Evolutionary conservation across 768 basidiomycete species (phyloP), one percentile per base, ranked within the genome.

Genomic region (Artomyces pyxidatus): DNA sequence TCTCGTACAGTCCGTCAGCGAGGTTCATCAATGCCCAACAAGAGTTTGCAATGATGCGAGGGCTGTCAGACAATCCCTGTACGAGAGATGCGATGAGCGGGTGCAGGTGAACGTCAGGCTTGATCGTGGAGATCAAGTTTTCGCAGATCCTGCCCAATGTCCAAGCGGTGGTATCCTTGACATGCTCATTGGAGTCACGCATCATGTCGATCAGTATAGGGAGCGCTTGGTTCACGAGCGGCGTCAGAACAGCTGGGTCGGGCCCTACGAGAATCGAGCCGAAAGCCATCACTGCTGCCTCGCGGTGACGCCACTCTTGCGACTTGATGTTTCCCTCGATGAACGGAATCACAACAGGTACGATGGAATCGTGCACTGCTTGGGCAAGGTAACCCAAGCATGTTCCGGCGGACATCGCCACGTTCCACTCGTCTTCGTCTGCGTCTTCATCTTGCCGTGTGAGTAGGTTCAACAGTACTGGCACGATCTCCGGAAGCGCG

Each of bases 381-480:
- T 85, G 83, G 0, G 96, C 91, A 53, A 97, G 80, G 45, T 92
- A 83, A 19, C 81, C 73, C 45, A 99, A 74, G 65, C 93, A 96
- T 2, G 90, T 94, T 19, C 86, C 91, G 9, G 91, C 94, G 17
- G 95, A 91, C 95, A 97, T 97, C 14, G 92, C 85, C 37, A 95
- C 81, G 60, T 95, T 95, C 96, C 96, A 99, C 64, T 99, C 96
- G 58, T 97, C 96, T 56, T 97, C 95, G 38, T 95, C 93, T 1
- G 91, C 92, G 57, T 97, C 92, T 62, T 98, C 96, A 58, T 94
- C 90, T 65, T 99, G 96, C 55, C 81, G 85, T 2, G 87, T 91
- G 51, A 98, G 78, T 19, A 98, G 79, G 35, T 81, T 75, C 21
- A 99, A 74, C 8, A 99, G 77, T 7, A 97, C 93, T 7, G 96